Evolutionary conservation across 495 filamentous ascomycete species (phyloP).

Genomic region (Neurospora sublineolata): DNA sequence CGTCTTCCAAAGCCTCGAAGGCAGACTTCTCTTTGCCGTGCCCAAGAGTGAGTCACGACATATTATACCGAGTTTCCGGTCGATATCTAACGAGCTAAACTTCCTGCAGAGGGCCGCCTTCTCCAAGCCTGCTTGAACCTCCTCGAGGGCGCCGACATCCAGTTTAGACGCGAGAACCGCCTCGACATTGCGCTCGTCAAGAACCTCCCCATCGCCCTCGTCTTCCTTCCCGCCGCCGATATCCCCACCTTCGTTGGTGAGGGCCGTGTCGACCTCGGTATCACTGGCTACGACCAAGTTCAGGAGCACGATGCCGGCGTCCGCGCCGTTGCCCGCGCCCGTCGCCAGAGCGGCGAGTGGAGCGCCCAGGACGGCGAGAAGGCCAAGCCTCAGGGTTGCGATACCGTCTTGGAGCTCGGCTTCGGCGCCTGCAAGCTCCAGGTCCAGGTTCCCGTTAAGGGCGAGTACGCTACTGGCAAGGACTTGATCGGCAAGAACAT

Average conservation of each 20-base stretch:
- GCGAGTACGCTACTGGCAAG: conserved; percentile 51
- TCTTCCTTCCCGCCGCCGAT: conserved; percentile 94
- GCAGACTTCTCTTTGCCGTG: conserved; percentile 88
- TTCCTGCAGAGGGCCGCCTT: conserved; percentile 69
- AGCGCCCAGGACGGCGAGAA: conserved; percentile 21
- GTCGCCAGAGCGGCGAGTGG: conserved; percentile 42
- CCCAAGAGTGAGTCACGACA: conserved; percentile 69
- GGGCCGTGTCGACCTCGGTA: conserved; percentile 84
- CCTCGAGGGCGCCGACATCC: conserved; percentile 84
- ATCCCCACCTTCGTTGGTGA: conserved; percentile 96
- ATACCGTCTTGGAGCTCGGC: conserved; percentile 75
- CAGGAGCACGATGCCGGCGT: conserved; percentile 77
- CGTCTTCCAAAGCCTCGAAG: conserved; percentile 57
- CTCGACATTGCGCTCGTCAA: conserved; percentile 94
- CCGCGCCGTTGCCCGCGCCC: conserved; percentile 39
- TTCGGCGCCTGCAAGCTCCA: conserved; percentile 89
- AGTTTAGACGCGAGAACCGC: conserved; percentile 85
- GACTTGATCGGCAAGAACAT: conserved; percentile 89
- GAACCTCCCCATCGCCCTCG: conserved; percentile 86
- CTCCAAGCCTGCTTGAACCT: conserved; percentile 78
- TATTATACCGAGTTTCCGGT: neutral
- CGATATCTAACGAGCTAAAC: neutral
- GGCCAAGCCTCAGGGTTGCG: conserved; percentile 46
- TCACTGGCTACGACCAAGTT: conserved; percentile 87
- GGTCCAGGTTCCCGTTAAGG: conserved; percentile 89